Conservation (phyloP, 2,329 filamentous ascomycete species). For the Westerdykella aurantiaca region DNA sequence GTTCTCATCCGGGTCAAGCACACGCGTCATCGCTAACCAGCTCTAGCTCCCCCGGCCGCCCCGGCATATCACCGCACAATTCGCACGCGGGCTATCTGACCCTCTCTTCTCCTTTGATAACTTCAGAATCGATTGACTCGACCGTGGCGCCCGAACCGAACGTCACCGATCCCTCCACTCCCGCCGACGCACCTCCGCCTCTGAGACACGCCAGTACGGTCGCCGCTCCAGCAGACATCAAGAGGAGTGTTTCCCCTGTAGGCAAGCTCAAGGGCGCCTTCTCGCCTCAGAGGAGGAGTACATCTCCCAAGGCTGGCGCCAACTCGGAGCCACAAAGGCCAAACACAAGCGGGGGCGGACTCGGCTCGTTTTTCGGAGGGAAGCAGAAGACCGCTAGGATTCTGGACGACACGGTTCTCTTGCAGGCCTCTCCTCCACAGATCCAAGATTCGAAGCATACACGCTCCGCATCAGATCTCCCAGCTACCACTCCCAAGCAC, state of each 20-base stretch:
- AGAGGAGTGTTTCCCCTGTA: slow-evolving; percentile 62
- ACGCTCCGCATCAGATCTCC: slow-evolving; percentile 23
- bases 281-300: slow-evolving; percentile 34
- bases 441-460: slow-evolving; percentile 29
- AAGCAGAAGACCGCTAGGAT: slow-evolving; percentile 29
- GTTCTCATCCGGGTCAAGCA: slow-evolving; percentile 5
- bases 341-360: slow-evolving; percentile 39
- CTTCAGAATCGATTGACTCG: slow-evolving; percentile 39
- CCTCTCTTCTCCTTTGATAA: slow-evolving; percentile 44
- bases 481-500: slow-evolving; percentile 20
- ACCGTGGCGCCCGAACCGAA: slow-evolving; percentile 22
- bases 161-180: slow-evolving; percentile 28
- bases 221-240: slow-evolving; percentile 29
- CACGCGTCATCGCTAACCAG: slow-evolving; percentile 19
- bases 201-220: slow-evolving; percentile 28
- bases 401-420: slow-evolving; percentile 18
- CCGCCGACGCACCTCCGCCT: slow-evolving; percentile 18
- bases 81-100: slow-evolving; percentile 48
- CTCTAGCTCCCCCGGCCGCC: slow-evolving; percentile 28
- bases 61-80: slow-evolving; percentile 42
- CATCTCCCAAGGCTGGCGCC: slow-evolving; percentile 23
- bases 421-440: slow-evolving; percentile 26
- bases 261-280: slow-evolving; percentile 70
- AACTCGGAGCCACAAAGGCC: slow-evolving; percentile 38
- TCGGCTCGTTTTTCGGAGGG: slow-evolving; percentile 41